Percentiles rank a stretch among this genome's conserved stretches.
phyloP scores from a whole-genome alignment of 305 asterid genomes.

The Fraxinus velutina region DNA sequence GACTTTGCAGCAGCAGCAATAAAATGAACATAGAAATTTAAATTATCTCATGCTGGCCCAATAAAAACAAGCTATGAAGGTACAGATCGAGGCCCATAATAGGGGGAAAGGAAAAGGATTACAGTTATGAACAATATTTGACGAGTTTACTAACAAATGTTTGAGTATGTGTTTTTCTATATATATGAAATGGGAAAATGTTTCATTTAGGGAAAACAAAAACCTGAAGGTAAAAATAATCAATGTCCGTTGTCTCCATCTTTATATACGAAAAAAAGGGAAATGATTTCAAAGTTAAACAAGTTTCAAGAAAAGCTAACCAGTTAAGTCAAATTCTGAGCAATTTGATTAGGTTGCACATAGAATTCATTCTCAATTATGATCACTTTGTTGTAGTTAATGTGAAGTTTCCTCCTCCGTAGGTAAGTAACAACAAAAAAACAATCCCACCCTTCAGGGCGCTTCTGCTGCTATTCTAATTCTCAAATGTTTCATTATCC shows the following conservation, averaged over 20 bases:
- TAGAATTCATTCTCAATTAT: slow-evolving; percentile 5
- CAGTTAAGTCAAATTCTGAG: not conserved
- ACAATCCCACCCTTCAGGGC: not conserved
- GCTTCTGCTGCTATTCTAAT: not conserved
- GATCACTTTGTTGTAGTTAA: slow-evolving; percentile 6
- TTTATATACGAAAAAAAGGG: not conserved
- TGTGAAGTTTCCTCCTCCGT: slow-evolving; percentile 3
- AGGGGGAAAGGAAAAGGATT: not conserved
- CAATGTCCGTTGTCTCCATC: not conserved
- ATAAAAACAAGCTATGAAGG: not conserved
- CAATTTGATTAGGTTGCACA: slow-evolving; percentile 14
- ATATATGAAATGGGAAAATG: not conserved
- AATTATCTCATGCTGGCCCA: slow-evolving; percentile 3
- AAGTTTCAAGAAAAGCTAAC: not conserved
- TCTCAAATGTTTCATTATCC: slow-evolving; percentile 3
- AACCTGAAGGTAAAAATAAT: not conserved
- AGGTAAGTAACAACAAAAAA: slow-evolving; percentile 7
- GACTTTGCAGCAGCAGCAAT: not conserved
- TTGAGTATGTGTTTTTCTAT: not conserved
- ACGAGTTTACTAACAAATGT: not conserved
- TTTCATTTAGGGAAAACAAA: not conserved
- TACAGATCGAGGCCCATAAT: slow-evolving; percentile 1
- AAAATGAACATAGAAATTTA: not conserved
- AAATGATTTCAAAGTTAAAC: not conserved
- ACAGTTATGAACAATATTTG: not conserved